A percentile compares a stretch with the other conserved stretches of the same genome.
Evolutionary conservation across 2,329 filamentous ascomycete genomes (phyloP).

Genomic region (Penicillium sp.): DNA sequence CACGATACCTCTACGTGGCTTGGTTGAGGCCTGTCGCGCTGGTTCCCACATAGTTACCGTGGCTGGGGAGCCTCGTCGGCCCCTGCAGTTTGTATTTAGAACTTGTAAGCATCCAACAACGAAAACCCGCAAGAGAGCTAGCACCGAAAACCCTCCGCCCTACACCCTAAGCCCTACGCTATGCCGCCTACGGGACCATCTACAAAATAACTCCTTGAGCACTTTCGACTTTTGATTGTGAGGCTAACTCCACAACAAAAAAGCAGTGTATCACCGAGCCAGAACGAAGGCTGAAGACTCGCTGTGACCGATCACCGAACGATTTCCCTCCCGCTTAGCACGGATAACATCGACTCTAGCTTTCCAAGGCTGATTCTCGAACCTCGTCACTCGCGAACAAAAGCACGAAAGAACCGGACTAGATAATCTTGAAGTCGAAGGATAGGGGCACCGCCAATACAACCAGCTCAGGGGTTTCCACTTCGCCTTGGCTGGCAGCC

Average conservation of each 20-base stretch:
- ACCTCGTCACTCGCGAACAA: background rate
- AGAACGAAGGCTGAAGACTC: background rate
- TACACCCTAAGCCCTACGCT: background rate
- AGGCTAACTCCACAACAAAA: conserved; percentile 4
- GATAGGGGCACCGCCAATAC: background rate
- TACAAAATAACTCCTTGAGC: background rate
- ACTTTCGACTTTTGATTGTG: conserved; percentile 2
- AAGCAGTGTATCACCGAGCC: conserved; percentile 1
- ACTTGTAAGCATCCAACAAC: background rate
- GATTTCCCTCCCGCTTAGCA: background rate
- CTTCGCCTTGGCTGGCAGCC: background rate
- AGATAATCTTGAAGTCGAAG: background rate
- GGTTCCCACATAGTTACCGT: background rate
- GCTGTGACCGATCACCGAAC: background rate
- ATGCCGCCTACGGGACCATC: background rate
- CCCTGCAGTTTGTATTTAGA: background rate
- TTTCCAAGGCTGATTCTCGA: background rate
- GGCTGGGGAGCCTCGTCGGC: too few relatives aligned
- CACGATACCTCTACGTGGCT: background rate
- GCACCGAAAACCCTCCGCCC: background rate
- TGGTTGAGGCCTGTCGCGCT: background rate
- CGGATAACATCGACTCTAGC: background rate
- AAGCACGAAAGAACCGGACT: background rate
- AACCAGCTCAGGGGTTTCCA: background rate
- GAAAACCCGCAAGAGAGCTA: background rate